phyloP scores from a whole-genome alignment of 2,329 filamentous ascomycete species.

The Beauveria sp. region DNA sequence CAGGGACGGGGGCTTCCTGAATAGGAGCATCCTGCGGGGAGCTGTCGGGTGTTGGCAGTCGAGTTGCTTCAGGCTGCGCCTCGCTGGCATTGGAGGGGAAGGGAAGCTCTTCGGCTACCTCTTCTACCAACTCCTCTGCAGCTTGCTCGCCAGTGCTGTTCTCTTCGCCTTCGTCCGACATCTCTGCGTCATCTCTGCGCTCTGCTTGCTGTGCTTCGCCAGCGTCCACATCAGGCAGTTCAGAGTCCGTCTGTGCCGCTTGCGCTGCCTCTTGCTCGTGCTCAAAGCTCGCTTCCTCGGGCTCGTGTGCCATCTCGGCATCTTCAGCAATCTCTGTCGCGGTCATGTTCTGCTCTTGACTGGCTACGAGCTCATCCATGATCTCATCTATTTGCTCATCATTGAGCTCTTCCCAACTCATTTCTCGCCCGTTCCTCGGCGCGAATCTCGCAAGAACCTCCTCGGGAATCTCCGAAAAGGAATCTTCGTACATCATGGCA shows the following conservation, averaged over 20 bases:
- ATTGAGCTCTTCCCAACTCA: slow-evolving; percentile 8
- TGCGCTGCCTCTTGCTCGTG: neutral
- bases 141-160: slow-evolving; percentile 10
- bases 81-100: neutral
- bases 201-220: neutral
- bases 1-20: neutral
- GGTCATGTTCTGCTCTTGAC: neutral
- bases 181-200: slow-evolving; percentile 4
- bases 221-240: neutral
- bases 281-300: neutral
- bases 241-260: neutral
- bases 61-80: neutral
- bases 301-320: neutral
- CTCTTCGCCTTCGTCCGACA: neutral
- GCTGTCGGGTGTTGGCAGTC: neutral
- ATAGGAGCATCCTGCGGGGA: neutral
- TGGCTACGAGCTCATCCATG: neutral
- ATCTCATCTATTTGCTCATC: slow-evolving; percentile 10
- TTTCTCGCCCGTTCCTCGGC: slow-evolving; percentile 15
- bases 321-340: neutral
- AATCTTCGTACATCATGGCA: slow-evolving; percentile 41
- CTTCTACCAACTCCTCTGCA: slow-evolving; percentile 13
- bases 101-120: slow-evolving; percentile 13
- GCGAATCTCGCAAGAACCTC: slow-evolving; percentile 39
- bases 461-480: slow-evolving; percentile 50